Evolutionary conservation across 345 rosid genomes (phyloP).

Genomic region (Alliaria petiolata): DNA sequence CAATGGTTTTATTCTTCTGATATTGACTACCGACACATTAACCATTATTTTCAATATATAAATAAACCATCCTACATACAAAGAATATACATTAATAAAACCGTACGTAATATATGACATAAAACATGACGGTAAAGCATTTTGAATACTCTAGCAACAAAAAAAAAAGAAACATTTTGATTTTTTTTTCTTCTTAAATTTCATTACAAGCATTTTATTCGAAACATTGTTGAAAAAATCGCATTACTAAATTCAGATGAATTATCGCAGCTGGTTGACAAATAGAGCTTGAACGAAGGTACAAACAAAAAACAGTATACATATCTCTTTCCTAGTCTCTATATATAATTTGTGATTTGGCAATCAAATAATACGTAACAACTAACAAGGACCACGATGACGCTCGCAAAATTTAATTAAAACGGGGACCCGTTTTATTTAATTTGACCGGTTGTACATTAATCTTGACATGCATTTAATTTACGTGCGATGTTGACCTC

Average conservation of each 20-base stretch:
- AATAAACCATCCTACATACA: background rate
- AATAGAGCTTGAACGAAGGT: background rate
- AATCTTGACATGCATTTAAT: slow-evolving; percentile 28
- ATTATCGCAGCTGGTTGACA: background rate
- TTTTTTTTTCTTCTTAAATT: too few species aligned
- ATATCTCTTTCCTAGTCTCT: background rate
- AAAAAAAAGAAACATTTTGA: too few species aligned
- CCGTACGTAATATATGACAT: too few species aligned
- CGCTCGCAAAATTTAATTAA: slow-evolving; percentile 16
- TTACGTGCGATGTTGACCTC: slow-evolving; percentile 31
- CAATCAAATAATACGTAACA: background rate
- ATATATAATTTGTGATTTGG: background rate
- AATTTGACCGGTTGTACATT: slow-evolving; percentile 31
- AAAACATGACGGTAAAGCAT: too few species aligned
- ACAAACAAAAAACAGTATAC: background rate
- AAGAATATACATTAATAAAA: too few species aligned
- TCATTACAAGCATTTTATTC: too few species aligned
- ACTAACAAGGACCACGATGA: slow-evolving; percentile 28
- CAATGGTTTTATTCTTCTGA: background rate
- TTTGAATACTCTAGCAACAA: too few species aligned
- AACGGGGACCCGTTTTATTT: slow-evolving; percentile 26
- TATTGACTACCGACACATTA: background rate
- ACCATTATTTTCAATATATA: background rate
- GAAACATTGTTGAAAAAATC: too few species aligned
- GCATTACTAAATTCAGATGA: background rate